Evolutionary conservation across 2,329 filamentous ascomycete species (phyloP).

Genomic region (Xylariaceae sp.): DNA sequence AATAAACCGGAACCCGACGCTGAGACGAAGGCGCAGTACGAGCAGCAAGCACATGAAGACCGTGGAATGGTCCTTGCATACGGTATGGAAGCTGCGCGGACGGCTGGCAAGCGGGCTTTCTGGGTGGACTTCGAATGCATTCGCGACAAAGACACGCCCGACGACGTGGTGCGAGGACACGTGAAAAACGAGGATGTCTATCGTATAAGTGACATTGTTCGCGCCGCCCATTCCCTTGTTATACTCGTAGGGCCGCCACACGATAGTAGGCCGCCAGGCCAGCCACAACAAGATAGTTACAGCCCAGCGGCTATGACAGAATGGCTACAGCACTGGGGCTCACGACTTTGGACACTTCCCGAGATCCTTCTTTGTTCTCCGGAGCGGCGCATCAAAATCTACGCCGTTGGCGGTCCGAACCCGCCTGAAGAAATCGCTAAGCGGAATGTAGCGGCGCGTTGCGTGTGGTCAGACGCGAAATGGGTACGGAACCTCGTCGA

Average conservation of each 20-base stretch:
- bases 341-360: constrained; percentile 32
- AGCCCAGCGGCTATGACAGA: constrained; percentile 28
- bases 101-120: constrained; percentile 38
- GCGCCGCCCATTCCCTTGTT: constrained; percentile 39
- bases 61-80: constrained; percentile 32
- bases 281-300: constrained; percentile 11
- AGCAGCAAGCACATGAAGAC: constrained; percentile 21
- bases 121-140: constrained; percentile 45
- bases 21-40: constrained; percentile 16
- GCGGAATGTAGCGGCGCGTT: constrained; percentile 38
- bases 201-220: constrained; percentile 44
- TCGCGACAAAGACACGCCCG: constrained; percentile 26
- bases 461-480: constrained; percentile 39
- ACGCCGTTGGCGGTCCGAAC: constrained; percentile 4
- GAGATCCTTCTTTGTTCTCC: constrained; percentile 26
- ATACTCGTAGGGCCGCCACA: constrained; percentile 38
- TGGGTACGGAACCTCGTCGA: constrained; percentile 42
- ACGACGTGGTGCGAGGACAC: constrained; percentile 29
- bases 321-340: constrained; percentile 25
- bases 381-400: constrained; percentile 13
- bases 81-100: constrained; percentile 36
- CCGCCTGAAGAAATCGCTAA: constrained; percentile 30
- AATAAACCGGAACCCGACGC: constrained; percentile 14
- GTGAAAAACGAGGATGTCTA: constrained; percentile 32
- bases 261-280: constrained; percentile 22